Conservation (phyloP, 805 yeast species). For the Kregervanrija delftensis region DNA sequence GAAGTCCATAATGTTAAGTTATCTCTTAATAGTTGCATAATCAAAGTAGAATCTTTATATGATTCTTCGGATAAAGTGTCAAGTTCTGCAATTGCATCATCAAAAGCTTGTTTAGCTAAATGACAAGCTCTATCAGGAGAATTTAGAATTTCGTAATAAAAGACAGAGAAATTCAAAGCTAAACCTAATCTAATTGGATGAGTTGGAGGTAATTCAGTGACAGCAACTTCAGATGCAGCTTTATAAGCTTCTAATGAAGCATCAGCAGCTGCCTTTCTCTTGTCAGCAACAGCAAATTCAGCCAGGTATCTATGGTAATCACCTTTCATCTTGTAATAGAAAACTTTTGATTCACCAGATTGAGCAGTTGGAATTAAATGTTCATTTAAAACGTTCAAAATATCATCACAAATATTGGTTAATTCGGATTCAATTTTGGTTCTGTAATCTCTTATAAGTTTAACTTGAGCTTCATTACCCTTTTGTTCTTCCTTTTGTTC, state of each 20-base stretch:
- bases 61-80: conserved; percentile 97
- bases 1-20: conserved; percentile 97
- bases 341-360: conserved; percentile 96
- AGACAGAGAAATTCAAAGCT: conserved; percentile 95
- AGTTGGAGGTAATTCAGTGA: conserved; percentile 94
- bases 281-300: conserved; percentile 88
- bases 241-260: conserved; percentile 91
- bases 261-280: conserved; percentile 88
- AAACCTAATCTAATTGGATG: conserved; percentile 97
- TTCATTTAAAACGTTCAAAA: conserved; percentile 76
- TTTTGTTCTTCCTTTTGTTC: conserved; percentile 98
- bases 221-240: conserved; percentile 94
- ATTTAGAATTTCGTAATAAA: conserved; percentile 96
- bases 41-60: conserved; percentile 96
- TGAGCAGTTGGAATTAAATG: conserved; percentile 92
- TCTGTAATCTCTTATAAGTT: conserved; percentile 89
- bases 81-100: conserved; percentile 97
- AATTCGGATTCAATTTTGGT: conserved; percentile 90
- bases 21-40: conserved; percentile 98
- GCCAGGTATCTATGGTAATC: conserved; percentile 99
- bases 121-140: conserved; percentile 99
- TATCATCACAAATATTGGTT: conserved; percentile 89
- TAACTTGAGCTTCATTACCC: conserved; percentile 87
- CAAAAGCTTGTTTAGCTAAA: conserved; percentile 97
- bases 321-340: conserved; percentile 99